Percentiles rank a stretch among this genome's conserved stretches.
phyloP scores from a whole-genome alignment of 2,329 filamentous ascomycete genomes.

The Neocucurbitaria cava region DNA sequence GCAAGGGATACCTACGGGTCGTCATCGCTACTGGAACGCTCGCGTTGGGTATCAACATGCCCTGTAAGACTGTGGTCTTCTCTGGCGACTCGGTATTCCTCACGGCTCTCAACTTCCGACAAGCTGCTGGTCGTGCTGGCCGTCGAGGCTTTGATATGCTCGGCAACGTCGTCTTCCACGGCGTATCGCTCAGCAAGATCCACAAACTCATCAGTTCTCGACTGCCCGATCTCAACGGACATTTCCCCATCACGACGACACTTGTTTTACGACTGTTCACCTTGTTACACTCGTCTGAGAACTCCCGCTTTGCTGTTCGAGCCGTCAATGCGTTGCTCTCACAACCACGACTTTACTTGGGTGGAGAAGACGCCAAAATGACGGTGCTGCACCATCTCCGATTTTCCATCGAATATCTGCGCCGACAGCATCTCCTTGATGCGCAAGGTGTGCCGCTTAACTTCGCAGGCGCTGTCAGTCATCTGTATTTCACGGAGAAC shows the following conservation, averaged over 20 bases:
- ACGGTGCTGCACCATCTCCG: constrained; percentile 77
- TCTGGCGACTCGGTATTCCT: constrained; percentile 75
- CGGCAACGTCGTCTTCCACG: constrained; percentile 81
- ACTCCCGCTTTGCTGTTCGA: constrained; percentile 66
- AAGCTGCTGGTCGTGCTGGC: constrained; percentile 78
- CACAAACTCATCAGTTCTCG: constrained; percentile 74
- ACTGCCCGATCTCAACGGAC: constrained; percentile 75
- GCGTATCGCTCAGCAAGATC: constrained; percentile 66
- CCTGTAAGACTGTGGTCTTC: constrained; percentile 82
- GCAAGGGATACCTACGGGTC: constrained; percentile 72
- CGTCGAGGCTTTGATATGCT: constrained; percentile 81
- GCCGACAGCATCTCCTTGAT: constrained; percentile 71
- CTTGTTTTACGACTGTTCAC: constrained; percentile 73
- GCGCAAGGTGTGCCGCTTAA: constrained; percentile 69
- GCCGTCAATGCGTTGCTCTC: constrained; percentile 72
- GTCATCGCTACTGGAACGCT: constrained; percentile 79
- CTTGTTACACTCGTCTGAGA: constrained; percentile 70
- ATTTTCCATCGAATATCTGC: constrained; percentile 82
- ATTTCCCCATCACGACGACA: constrained; percentile 79
- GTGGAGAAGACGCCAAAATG: constrained; percentile 70
- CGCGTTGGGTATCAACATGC: constrained; percentile 74
- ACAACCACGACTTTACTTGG: constrained; percentile 73
- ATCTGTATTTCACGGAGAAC: constrained; percentile 80
- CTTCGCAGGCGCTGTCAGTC: constrained; percentile 73
- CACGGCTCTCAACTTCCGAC: constrained; percentile 77